Conservation (phyloP, 306 rosid genomes). For the Fagus sylvatica region DNA sequence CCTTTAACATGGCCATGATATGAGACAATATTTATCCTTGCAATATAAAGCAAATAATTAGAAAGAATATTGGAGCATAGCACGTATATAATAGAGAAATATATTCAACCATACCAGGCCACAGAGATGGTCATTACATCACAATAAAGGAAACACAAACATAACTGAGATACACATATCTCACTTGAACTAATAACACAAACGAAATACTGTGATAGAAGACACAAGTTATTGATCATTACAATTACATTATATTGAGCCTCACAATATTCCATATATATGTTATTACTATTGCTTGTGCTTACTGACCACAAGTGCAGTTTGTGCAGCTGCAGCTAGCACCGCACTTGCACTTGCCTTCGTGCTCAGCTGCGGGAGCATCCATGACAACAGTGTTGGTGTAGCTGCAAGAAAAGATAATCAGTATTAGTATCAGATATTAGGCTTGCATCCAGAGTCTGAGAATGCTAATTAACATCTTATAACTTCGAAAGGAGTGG, state of each 20-base stretch:
- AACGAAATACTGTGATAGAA: slow-evolving; percentile 9
- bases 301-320: slow-evolving; percentile 65
- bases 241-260: slow-evolving; percentile 30
- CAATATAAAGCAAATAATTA: background rate
- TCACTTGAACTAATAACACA: background rate
- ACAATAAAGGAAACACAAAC: slow-evolving; percentile 1
- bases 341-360: slow-evolving; percentile 80
- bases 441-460: background rate
- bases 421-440: background rate
- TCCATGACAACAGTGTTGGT: slow-evolving; percentile 46
- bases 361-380: slow-evolving; percentile 58
- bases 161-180: slow-evolving; percentile 18
- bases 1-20: too few relatives aligned
- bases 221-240: slow-evolving; percentile 30
- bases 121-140: slow-evolving; percentile 24
- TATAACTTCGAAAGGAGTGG: too few relatives aligned
- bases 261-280: slow-evolving; percentile 12
- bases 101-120: slow-evolving; percentile 24
- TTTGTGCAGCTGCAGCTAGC: slow-evolving; percentile 50
- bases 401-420: slow-evolving; percentile 46
- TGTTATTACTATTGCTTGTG: slow-evolving; percentile 12
- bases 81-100: background rate
- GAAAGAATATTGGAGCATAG: background rate
- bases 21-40: too few relatives aligned
- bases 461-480: too few relatives aligned